Evolutionary conservation across 2,329 filamentous ascomycete species (phyloP), one percentile per base, ranked within the genome.

Genomic region (Phoma sp.): DNA sequence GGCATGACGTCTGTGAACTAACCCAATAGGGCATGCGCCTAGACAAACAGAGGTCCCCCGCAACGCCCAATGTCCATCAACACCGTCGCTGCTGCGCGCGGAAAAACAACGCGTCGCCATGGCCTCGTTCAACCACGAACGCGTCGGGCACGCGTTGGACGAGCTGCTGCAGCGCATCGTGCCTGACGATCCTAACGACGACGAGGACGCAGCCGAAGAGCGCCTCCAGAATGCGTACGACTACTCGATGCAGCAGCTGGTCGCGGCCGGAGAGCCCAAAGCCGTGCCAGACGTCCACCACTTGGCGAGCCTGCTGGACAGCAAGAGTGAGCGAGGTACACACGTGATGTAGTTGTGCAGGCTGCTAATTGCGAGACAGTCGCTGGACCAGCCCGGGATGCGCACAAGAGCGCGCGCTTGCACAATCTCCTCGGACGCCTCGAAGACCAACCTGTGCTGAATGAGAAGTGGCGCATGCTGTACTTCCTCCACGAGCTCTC

Each of bases 381-480:
- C 61, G 85, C 96, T 54, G 86, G 90, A 66, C 89, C 88, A 64
- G 91, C 92, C 69, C 85, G 64, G 85, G 40, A 89, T 84, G 61
- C 90, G 82, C 21, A 86, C 85, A 67, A 85, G 93, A 75, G 68
- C 58, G 92, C 93, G 19, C 85, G 88, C 58, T 96, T 97, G 76
- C 89, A 92, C 22, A 96, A 96, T 70, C 84, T 99, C 25, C 96
- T 97, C 77, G 92, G 91, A 31, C 85, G 92, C 52, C 84, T 99
- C 17, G 82, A 97, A 24, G 90, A 91, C n/a, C 87, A 97, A 62
- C 93, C 93, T 0, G 93, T 98, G 6, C 83, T 99, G 39, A 90
- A 91, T 68, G 90, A 96, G 76, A 99, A 99, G 83, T 98, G 93
- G 92, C 92, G 90, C 3, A 97, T 99, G 62, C 82, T 99, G 19